Percentiles rank a stretch among this genome's conserved stretches.
Conservation (phyloP, 331 rosid species). For the Dryas integrifolia region DNA sequence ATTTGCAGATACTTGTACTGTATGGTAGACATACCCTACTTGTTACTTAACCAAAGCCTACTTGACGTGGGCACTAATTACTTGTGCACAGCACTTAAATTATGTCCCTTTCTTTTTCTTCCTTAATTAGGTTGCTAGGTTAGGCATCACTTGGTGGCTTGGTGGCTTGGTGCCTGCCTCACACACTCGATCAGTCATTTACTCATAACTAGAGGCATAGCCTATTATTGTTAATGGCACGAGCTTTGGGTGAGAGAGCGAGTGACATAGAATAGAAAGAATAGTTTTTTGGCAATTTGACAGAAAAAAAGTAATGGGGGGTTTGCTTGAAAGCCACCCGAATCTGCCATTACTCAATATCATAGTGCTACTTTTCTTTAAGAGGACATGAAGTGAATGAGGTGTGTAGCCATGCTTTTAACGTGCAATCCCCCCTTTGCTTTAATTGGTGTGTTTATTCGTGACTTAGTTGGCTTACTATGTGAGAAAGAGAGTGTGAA, state of each 20-base stretch:
- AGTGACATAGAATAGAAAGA: not conserved
- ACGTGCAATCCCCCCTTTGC: constrained; percentile 56
- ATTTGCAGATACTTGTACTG: constrained; percentile 5
- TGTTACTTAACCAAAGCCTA: constrained; percentile 16
- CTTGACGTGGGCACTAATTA: constrained; percentile 30
- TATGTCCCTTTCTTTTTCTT: constrained; percentile 43
- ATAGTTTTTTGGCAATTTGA: not conserved
- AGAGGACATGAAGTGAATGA: constrained; percentile 36
- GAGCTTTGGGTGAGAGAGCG: constrained; percentile 16
- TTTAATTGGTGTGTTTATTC: constrained; percentile 37
- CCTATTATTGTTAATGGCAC: not conserved
- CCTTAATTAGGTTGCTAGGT: constrained; percentile 27
- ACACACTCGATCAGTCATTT: too few relatives aligned
- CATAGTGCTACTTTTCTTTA: constrained; percentile 34
- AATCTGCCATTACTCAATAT: constrained; percentile 32
- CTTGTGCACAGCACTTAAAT: constrained; percentile 24
- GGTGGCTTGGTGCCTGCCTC: not conserved
- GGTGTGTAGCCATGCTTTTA: constrained; percentile 42
- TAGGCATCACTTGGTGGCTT: constrained; percentile 8
- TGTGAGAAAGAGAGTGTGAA: constrained; percentile 19
- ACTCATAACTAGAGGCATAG: too few relatives aligned
- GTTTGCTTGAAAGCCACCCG: constrained; percentile 45
- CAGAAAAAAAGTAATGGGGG: not conserved
- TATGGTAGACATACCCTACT: constrained; percentile 5
- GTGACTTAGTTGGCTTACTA: constrained; percentile 25